Percentiles rank a stretch among this genome's conserved stretches.
phyloP scores from a whole-genome alignment of 2,329 filamentous ascomycete genomes.

The Berkeleyomyces basicola region DNA sequence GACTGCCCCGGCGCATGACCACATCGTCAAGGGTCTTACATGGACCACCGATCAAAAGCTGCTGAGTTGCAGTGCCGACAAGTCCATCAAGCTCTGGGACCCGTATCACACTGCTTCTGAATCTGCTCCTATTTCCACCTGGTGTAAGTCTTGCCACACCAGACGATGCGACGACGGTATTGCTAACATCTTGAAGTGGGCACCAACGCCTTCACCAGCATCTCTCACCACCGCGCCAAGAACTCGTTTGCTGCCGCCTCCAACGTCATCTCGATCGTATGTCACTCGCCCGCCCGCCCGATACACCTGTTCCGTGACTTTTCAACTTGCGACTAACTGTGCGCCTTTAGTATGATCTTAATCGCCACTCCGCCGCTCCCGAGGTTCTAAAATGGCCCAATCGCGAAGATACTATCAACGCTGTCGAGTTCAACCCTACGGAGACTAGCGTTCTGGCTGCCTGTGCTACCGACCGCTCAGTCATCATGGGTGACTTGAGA shows the following conservation, averaged over 20 bases:
- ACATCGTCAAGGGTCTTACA: constrained; percentile 77
- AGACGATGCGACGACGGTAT: not conserved
- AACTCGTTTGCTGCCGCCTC: constrained; percentile 69
- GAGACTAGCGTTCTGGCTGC: constrained; percentile 85
- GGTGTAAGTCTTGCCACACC: constrained; percentile 24
- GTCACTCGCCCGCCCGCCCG: not conserved
- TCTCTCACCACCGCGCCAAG: constrained; percentile 66
- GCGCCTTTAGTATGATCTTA: constrained; percentile 51
- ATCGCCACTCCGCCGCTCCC: constrained; percentile 61
- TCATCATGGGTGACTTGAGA: constrained; percentile 84
- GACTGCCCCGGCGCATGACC: constrained; percentile 72
- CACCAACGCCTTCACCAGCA: constrained; percentile 60
- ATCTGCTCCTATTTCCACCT: constrained; percentile 62
- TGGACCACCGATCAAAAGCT: constrained; percentile 80
- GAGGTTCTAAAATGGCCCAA: constrained; percentile 80
- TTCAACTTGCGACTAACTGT: not conserved
- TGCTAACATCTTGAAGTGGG: constrained; percentile 32
- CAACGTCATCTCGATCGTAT: constrained; percentile 53
- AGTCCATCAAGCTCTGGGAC: constrained; percentile 79
- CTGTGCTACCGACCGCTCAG: constrained; percentile 65
- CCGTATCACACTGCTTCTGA: constrained; percentile 59
- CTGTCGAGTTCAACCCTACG: constrained; percentile 78
- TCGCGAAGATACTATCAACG: constrained; percentile 74
- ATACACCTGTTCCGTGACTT: not conserved
- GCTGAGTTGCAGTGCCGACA: constrained; percentile 73